A percentile compares a stretch with the other conserved stretches of the same genome.
phyloP scores from a whole-genome alignment of 1,139 yeast species.

The Candida neerlandica region DNA sequence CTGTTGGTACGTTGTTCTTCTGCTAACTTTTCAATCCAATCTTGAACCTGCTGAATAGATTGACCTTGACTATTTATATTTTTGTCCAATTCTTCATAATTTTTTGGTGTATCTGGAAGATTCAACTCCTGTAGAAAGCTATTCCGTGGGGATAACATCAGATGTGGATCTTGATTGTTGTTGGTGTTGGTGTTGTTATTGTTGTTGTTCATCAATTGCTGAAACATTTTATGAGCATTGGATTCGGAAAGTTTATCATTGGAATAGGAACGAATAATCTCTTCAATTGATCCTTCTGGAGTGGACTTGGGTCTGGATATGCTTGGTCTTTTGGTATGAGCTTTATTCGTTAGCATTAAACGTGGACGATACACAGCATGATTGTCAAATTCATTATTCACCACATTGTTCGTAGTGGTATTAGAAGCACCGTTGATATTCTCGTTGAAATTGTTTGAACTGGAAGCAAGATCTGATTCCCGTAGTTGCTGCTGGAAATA shows the following conservation, averaged over 20 bases:
- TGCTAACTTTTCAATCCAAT: slow-evolving; percentile 54
- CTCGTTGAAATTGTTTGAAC: slow-evolving; percentile 2
- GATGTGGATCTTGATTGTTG: slow-evolving; percentile 29
- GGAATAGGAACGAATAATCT: slow-evolving; percentile 35
- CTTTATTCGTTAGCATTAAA: slow-evolving; percentile 47
- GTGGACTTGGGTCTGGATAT: slow-evolving; percentile 15
- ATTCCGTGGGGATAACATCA: slow-evolving; percentile 32
- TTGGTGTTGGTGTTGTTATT: neutral
- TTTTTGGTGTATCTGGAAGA: slow-evolving; percentile 16
- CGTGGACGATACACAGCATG: slow-evolving; percentile 36
- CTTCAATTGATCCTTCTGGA: slow-evolving; percentile 34
- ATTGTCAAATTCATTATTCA: slow-evolving; percentile 10
- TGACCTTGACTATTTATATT: slow-evolving; percentile 54
- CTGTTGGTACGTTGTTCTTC: slow-evolving; percentile 23
- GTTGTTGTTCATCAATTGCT: slow-evolving; percentile 25
- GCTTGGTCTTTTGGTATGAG: slow-evolving; percentile 26
- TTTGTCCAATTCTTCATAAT: slow-evolving; percentile 32
- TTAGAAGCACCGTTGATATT: slow-evolving; percentile 8
- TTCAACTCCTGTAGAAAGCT: slow-evolving; percentile 33
- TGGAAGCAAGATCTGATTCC: neutral
- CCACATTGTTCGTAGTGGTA: neutral
- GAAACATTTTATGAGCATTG: slow-evolving; percentile 33
- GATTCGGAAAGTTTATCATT: slow-evolving; percentile 11
- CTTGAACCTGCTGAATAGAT: slow-evolving; percentile 59
- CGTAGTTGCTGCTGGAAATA: slow-evolving; percentile 3